Conservation (phyloP, 139 green algal species). For the Axilococcus clingmanii region DNA sequence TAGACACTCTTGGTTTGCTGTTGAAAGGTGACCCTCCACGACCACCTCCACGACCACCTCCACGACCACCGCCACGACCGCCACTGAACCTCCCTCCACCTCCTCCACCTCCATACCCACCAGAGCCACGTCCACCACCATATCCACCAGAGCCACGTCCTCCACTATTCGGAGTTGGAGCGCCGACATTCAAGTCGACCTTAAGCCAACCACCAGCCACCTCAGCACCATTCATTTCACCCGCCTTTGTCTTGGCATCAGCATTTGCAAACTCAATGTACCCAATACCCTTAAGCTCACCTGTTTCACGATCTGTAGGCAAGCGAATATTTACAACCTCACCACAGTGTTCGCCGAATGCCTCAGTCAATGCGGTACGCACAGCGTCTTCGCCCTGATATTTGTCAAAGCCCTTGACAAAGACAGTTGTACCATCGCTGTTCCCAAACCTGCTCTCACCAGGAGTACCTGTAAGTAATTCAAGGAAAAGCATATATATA, state of each 20-base stretch:
- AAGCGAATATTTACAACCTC: slow-evolving; percentile 52
- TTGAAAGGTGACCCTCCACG: slow-evolving; percentile 2
- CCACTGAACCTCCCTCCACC: slow-evolving; percentile 30
- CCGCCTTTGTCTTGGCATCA: slow-evolving; percentile 44
- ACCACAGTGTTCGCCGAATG: slow-evolving; percentile 46
- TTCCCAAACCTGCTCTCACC: slow-evolving; percentile 9
- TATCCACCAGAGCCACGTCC: slow-evolving; percentile 18
- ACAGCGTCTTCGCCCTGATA: slow-evolving; percentile 57
- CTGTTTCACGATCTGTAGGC: slow-evolving; percentile 62
- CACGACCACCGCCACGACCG: slow-evolving; percentile 24
- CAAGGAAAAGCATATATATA: slow-evolving; percentile 4
- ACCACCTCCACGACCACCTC: slow-evolving; percentile 21
- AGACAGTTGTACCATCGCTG: slow-evolving; percentile 41
- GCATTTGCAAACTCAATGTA: slow-evolving; percentile 58
- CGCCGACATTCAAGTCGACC: slow-evolving; percentile 21
- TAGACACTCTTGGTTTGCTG: slow-evolving; percentile 32
- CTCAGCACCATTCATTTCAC: slow-evolving; percentile 47
- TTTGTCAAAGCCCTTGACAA: slow-evolving; percentile 71
- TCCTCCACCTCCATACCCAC: slow-evolving; percentile 26
- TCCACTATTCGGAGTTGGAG: slow-evolving; percentile 1
- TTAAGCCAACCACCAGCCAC: slow-evolving; percentile 50
- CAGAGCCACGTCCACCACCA: slow-evolving; percentile 22
- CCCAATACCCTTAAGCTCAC: slow-evolving; percentile 62
- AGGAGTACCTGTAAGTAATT: slow-evolving; percentile 15
- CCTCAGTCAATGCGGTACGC: slow-evolving; percentile 44